These are phyloP conservation scores for Penicillium brevicompactum DNA, from an alignment of 2,329 filamentous ascomycete species.

Conservation along the genomic window DNA sequence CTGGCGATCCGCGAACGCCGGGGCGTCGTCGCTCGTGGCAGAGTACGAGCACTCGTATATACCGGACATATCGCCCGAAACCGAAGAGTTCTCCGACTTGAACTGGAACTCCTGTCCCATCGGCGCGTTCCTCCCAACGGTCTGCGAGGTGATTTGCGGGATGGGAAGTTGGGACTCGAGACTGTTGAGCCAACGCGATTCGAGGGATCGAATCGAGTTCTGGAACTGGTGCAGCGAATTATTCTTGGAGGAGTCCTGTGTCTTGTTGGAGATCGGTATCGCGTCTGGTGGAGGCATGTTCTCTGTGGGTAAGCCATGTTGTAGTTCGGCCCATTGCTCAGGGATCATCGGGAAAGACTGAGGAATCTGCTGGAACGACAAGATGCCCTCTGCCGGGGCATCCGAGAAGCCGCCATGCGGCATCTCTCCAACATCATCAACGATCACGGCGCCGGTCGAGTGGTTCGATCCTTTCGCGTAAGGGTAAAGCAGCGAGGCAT, in stretches of 20 bases:
- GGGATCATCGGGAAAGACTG: slow-evolving; percentile 32
- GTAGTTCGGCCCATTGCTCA: slow-evolving; percentile 31
- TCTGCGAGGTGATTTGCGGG: slow-evolving; percentile 29
- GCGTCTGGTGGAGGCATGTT: slow-evolving; percentile 16
- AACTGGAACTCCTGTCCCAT: slow-evolving; percentile 35
- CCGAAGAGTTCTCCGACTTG: slow-evolving; percentile 40
- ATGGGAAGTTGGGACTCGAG: slow-evolving; percentile 37
- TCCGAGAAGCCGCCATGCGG: slow-evolving; percentile 32
- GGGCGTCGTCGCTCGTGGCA: slow-evolving; percentile 32
- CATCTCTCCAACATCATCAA: slow-evolving; percentile 38
- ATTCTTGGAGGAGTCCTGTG: slow-evolving; percentile 26
- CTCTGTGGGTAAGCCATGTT: slow-evolving; percentile 17
- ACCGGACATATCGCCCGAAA: slow-evolving; percentile 38
- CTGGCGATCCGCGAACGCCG: slow-evolving; percentile 32
- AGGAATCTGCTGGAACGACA: slow-evolving; percentile 34
- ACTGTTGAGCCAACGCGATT: slow-evolving; percentile 36
- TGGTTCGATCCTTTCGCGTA: slow-evolving; percentile 33
- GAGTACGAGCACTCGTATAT: slow-evolving; percentile 38
- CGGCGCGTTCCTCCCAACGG: slow-evolving; percentile 20
- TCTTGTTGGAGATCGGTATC: slow-evolving; percentile 19
- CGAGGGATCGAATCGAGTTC: slow-evolving; percentile 31
- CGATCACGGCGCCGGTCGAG: slow-evolving; percentile 36
- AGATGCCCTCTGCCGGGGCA: slow-evolving; percentile 30
- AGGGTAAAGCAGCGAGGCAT: slow-evolving; percentile 35
- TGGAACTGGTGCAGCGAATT: slow-evolving; percentile 26